Conservation (phyloP, 371 early-diverging fungal species). For the Blakeslea trispora region DNA sequence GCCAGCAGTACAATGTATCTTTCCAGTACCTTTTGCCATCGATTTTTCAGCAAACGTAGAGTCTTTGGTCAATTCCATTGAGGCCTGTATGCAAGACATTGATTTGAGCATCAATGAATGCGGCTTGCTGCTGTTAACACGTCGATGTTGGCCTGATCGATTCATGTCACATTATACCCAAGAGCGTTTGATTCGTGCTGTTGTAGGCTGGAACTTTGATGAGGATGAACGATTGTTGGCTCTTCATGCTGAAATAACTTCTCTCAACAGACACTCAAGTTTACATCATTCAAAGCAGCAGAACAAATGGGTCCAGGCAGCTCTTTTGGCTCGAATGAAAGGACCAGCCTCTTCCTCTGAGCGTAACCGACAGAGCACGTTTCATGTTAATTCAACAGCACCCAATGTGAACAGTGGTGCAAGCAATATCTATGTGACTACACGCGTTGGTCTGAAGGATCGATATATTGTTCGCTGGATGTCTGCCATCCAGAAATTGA, state of each 20-base stretch:
- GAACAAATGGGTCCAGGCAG: constrained; percentile 37
- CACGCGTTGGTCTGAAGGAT: constrained; percentile 42
- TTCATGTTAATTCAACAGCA: constrained; percentile 15
- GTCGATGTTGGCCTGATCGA: constrained; percentile 63
- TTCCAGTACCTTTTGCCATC: constrained; percentile 56
- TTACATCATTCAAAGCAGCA: constrained; percentile 21
- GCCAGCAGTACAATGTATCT: constrained; percentile 41
- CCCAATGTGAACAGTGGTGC: constrained; percentile 41
- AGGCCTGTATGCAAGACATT: constrained; percentile 53
- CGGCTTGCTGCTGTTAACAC: constrained; percentile 50
- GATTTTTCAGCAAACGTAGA: constrained; percentile 55
- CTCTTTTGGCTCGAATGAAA: constrained; percentile 30
- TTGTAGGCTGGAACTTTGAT: constrained; percentile 55
- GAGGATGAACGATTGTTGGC: constrained; percentile 54
- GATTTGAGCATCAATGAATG: constrained; percentile 60
- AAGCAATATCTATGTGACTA: constrained; percentile 48
- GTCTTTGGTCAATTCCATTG: constrained; percentile 51
- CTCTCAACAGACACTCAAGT: constrained; percentile 8
- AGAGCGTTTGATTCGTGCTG: constrained; percentile 48
- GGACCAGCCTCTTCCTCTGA: constrained; percentile 15
- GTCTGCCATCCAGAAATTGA: constrained; percentile 40
- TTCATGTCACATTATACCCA: constrained; percentile 55
- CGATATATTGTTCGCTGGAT: constrained; percentile 46
- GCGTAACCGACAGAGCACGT: constrained; percentile 28
- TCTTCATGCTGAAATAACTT: constrained; percentile 41